A percentile compares a stretch with the other conserved stretches of the same genome.
Evolutionary conservation across 2,329 filamentous ascomycete genomes (phyloP).

Genomic region (Aspergillus chevalieri): DNA sequence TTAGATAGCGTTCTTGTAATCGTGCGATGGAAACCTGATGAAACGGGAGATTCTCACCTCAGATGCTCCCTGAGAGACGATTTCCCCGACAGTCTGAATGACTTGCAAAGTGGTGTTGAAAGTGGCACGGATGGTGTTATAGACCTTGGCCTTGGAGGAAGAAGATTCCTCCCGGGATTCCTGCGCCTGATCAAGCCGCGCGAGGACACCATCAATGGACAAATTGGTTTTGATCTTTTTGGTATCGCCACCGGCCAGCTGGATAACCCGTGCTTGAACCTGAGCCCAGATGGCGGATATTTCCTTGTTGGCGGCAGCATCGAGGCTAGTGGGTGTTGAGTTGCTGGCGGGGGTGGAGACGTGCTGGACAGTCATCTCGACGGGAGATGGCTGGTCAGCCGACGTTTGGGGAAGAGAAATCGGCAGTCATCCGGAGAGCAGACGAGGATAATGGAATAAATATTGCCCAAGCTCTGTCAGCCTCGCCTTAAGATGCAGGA

Average conservation of each 20-base stretch:
- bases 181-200: slow-evolving; percentile 7
- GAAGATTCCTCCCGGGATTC: background rate
- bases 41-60: slow-evolving; percentile 4
- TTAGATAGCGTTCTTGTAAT: background rate
- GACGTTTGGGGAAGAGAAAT: background rate
- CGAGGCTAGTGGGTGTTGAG: background rate
- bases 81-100: slow-evolving; percentile 9
- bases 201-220: slow-evolving; percentile 8
- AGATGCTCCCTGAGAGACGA: slow-evolving; percentile 8
- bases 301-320: slow-evolving; percentile 6
- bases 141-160: slow-evolving; percentile 1
- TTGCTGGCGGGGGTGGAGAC: background rate
- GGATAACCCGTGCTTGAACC: slow-evolving; percentile 11
- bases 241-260: slow-evolving; percentile 9
- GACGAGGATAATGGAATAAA: too few relatives aligned
- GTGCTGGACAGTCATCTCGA: background rate
- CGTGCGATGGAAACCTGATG: background rate
- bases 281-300: slow-evolving; percentile 11
- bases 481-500: background rate
- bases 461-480: too few relatives aligned
- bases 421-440: background rate
- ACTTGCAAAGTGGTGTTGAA: slow-evolving; percentile 12
- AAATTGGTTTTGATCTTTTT: slow-evolving; percentile 5
- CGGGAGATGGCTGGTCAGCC: background rate
- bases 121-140: slow-evolving; percentile 1